Conservation (phyloP, 1,284 basidiomycete species). For the Somion occarium region DNA sequence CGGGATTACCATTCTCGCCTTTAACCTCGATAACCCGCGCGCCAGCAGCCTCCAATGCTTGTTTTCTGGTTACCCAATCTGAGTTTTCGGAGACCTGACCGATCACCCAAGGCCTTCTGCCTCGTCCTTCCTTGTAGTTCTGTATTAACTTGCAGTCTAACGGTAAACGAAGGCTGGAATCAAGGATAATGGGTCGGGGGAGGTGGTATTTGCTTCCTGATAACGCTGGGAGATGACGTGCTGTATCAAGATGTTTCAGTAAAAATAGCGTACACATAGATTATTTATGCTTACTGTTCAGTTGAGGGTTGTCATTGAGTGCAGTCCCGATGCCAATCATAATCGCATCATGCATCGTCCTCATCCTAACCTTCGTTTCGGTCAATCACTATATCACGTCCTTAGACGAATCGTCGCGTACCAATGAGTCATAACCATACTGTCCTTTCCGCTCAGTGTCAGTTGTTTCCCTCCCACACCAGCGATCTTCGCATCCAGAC, state of each 20-base stretch:
- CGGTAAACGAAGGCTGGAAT: slow-evolving; percentile 67
- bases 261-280: background rate
- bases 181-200: slow-evolving; percentile 85
- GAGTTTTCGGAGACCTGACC: slow-evolving; percentile 32
- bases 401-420: slow-evolving; percentile 31
- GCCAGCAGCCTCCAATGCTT: slow-evolving; percentile 42
- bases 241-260: slow-evolving; percentile 27
- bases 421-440: slow-evolving; percentile 95
- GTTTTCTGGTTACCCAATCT: slow-evolving; percentile 35
- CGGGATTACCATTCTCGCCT: slow-evolving; percentile 24
- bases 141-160: slow-evolving; percentile 68
- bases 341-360: slow-evolving; percentile 89
- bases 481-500: slow-evolving; percentile 90
- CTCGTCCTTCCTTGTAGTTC: slow-evolving; percentile 58
- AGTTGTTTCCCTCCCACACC: slow-evolving; percentile 73
- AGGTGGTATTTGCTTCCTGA: slow-evolving; percentile 35
- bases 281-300: slow-evolving; percentile 75
- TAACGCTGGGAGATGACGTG: slow-evolving; percentile 50
- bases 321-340: slow-evolving; percentile 90
- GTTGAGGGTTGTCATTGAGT: slow-evolving; percentile 87
- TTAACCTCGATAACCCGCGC: slow-evolving; percentile 46
- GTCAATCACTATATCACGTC: slow-evolving; percentile 1
- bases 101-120: slow-evolving; percentile 76
- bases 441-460: slow-evolving; percentile 80
- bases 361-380: slow-evolving; percentile 52